Evolutionary conservation across 768 basidiomycete genomes (phyloP).

Genomic region (Fibroporia radiculosa): DNA sequence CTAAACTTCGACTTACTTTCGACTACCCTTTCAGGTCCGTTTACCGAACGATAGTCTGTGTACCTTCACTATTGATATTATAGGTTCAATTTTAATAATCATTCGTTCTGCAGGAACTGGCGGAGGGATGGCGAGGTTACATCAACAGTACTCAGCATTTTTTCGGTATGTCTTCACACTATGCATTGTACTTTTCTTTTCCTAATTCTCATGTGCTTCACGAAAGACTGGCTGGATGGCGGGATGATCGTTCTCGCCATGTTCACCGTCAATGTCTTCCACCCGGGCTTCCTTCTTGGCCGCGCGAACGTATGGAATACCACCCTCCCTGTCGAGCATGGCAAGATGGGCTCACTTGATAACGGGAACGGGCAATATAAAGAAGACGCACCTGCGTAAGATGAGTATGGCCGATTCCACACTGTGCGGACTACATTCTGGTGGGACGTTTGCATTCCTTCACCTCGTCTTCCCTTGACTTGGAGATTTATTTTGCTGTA

Average conservation of each 20-base stretch:
- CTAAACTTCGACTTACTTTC: neutral
- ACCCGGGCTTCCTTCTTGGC: conserved; percentile 35
- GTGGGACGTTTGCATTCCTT: no score
- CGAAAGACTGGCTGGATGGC: conserved; percentile 50
- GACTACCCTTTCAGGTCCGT: conserved; percentile 27
- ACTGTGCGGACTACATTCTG: no score
- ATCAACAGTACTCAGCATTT: conserved; percentile 42
- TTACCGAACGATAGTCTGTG: conserved; percentile 37
- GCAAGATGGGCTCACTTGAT: no score
- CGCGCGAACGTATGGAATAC: conserved; percentile 7
- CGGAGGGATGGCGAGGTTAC: conserved; percentile 42
- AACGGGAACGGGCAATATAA: no score
- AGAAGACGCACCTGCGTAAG: no score
- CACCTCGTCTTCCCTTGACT: no score
- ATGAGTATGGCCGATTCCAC: no score
- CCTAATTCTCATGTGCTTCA: neutral
- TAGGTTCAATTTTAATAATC: neutral
- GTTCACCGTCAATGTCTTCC: conserved; percentile 35
- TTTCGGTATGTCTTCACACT: conserved; percentile 31
- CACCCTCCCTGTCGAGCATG: no score
- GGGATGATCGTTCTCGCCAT: conserved; percentile 40
- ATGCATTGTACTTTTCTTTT: no score
- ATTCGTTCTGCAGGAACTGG: conserved; percentile 25
- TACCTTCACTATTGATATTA: no score
- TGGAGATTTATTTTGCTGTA: no score